Base-by-base conservation (phyloP, 2,329 filamentous ascomycete genomes). In the Leptographium procerum region DNA sequence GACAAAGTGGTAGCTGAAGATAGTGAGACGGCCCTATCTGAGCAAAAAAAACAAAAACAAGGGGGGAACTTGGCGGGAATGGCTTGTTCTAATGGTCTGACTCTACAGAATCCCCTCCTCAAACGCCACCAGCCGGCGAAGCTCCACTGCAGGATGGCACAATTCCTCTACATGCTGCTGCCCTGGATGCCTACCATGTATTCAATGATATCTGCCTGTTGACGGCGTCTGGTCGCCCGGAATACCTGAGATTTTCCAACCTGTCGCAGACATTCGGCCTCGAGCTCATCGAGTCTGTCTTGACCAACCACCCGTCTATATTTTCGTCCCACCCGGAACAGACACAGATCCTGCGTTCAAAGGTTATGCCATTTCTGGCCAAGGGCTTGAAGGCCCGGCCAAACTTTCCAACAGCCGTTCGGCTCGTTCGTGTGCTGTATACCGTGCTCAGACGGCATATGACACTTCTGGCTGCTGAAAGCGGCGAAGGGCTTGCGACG, bases 191-290 rank as follows among this genome's bases (percentile, higher is more conserved):
- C 24, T 90, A 91, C 67, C 82, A 85, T 66, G 82, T 96, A 31
- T 89, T 99, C 69, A 87, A 91, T 66, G 94, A 99, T 67, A 79
- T 99, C 9, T 96, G 91, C 65, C 80, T 95, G 53, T 77, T 96
- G 65, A 89, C 91, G 0, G 90, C 96, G 69, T 88, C 88, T 36
- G 87, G 94, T 65, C 85, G 86, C 47, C 85, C 91, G 4, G 84
- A 89, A 63, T 96, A 91, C 66, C 78, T 99, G 45, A 84, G 85
- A 34, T 88, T 94, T 65, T 85, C 88, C 14, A 83, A 83, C 4
- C 78, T 97, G 11, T 85, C 89, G 0, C 85, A 90, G 65, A 87
- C 88, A 0, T 94, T 95, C 65, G 89, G 91, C 7, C 75, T 99
- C 1, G 94, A 99, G 69, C 79, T 97, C 57, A 90, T 99, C 65